Evolutionary conservation across 257 asterid species (phyloP).

Genomic region (Plantago ovata): DNA sequence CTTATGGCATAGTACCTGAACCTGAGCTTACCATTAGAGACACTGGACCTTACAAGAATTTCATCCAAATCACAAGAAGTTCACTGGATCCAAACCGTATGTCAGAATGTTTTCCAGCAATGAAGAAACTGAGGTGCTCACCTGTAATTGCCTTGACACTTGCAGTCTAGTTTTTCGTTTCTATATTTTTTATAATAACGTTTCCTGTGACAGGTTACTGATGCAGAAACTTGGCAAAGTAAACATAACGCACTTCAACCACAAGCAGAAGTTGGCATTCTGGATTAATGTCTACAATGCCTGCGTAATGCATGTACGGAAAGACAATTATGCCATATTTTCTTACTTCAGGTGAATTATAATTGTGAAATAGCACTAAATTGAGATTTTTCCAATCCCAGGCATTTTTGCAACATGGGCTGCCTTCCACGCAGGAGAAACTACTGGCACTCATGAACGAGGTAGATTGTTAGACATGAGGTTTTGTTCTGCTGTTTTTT

Average conservation of each 20-base stretch:
- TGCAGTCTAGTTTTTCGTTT: neutral
- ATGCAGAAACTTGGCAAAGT: constrained; percentile 65
- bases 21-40: constrained; percentile 53
- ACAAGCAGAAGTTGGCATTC: constrained; percentile 93
- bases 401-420: constrained; percentile 81
- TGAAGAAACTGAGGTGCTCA: constrained; percentile 67
- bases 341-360: neutral
- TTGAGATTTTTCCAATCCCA: constrained; percentile 25
- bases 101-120: constrained; percentile 60
- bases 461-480: constrained; percentile 36
- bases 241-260: constrained; percentile 52
- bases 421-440: constrained; percentile 77
- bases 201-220: constrained; percentile 46
- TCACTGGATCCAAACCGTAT: constrained; percentile 51
- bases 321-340: constrained; percentile 22
- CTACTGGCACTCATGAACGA: constrained; percentile 51
- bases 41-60: constrained; percentile 75
- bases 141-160: constrained; percentile 12
- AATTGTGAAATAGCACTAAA: neutral
- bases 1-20: constrained; percentile 63
- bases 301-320: constrained; percentile 81
- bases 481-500: constrained; percentile 6
- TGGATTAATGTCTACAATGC: constrained; percentile 88
- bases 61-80: constrained; percentile 55
- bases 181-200: neutral